These are phyloP conservation scores for Staphylotrichum tortipilum DNA, from an alignment of 495 filamentous ascomycete species.

Conservation along the genomic window DNA sequence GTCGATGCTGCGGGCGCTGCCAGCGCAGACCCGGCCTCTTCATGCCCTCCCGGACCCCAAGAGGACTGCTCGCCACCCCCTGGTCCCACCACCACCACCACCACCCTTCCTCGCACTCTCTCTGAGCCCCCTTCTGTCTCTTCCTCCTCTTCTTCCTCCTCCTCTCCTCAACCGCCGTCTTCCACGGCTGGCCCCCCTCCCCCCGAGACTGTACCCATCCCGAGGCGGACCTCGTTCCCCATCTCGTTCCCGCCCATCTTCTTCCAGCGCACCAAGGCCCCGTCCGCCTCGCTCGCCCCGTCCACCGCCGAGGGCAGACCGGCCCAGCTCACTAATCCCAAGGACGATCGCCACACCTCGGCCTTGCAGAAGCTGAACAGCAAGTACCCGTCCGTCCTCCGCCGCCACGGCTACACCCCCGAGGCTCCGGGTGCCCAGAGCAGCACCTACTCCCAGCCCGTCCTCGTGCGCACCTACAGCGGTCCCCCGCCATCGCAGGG, in stretches of 20 bases:
- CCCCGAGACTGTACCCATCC: background rate
- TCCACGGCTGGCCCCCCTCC: background rate
- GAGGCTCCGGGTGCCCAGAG: conserved; percentile 40
- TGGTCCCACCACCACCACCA: too few species aligned
- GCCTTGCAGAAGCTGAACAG: conserved; percentile 39
- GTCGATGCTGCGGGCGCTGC: conserved; percentile 14
- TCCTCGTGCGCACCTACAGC: conserved; percentile 49
- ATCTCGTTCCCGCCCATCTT: conserved; percentile 33
- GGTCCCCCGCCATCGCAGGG: conserved; percentile 24
- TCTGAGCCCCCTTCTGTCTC: conserved; percentile 12
- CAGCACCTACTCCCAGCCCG: conserved; percentile 46
- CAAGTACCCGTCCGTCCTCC: conserved; percentile 30
- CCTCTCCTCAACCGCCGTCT: conserved; percentile 15
- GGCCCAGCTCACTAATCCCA: conserved; percentile 36
- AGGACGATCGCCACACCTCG: conserved; percentile 31
- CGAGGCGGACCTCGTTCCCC: conserved; percentile 19
- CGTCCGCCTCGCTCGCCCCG: conserved; percentile 36
- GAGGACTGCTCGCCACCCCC: background rate
- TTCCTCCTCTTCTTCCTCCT: conserved; percentile 16
- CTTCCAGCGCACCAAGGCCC: conserved; percentile 25
- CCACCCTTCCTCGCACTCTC: background rate
- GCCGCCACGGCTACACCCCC: conserved; percentile 32
- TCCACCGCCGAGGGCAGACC: conserved; percentile 39
- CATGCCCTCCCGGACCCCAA: background rate
- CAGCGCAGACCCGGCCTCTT: conserved; percentile 11